Conservation (phyloP, 1,139 yeast genomes). For the Sugiyamaella japonica region DNA sequence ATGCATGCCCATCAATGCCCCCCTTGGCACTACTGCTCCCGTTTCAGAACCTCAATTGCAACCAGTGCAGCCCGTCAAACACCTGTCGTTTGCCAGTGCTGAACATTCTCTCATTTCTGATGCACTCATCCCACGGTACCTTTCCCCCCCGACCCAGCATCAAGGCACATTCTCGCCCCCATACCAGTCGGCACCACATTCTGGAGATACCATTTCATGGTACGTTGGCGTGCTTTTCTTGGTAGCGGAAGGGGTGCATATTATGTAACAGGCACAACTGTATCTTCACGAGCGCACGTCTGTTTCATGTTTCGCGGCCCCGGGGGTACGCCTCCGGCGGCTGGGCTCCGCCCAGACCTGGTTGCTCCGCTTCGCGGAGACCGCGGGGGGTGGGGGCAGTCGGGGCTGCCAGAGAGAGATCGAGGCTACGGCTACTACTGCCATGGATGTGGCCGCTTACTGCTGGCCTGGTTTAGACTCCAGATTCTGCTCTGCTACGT, state of each 20-base stretch:
- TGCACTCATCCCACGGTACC: not conserved
- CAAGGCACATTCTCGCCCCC: not conserved
- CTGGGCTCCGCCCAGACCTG: constrained; percentile 1
- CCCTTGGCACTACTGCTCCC: too few relatives aligned
- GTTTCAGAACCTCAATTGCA: not conserved
- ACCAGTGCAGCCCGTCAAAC: too few relatives aligned
- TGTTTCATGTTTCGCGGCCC: not conserved
- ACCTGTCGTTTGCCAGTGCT: not conserved
- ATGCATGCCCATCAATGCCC: too few relatives aligned
- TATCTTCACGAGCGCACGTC: not conserved
- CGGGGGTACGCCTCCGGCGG: not conserved
- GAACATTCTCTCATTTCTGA: not conserved
- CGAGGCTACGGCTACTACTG: too few relatives aligned
- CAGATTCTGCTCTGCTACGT: too few relatives aligned
- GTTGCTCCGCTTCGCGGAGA: constrained; percentile 2
- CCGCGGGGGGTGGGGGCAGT: too few relatives aligned
- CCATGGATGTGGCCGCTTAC: too few relatives aligned
- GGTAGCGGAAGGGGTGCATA: not conserved
- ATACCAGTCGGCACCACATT: not conserved
- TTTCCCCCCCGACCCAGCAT: too few relatives aligned
- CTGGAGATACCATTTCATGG: not conserved
- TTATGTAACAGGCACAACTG: not conserved
- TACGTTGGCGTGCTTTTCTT: not conserved
- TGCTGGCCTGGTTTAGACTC: too few relatives aligned
- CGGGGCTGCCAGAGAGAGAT: too few relatives aligned